Percentiles rank a stretch among this genome's conserved stretches.
phyloP scores from a whole-genome alignment of 2,329 filamentous ascomycete species.

The Clarireedia homoeocarpa region DNA sequence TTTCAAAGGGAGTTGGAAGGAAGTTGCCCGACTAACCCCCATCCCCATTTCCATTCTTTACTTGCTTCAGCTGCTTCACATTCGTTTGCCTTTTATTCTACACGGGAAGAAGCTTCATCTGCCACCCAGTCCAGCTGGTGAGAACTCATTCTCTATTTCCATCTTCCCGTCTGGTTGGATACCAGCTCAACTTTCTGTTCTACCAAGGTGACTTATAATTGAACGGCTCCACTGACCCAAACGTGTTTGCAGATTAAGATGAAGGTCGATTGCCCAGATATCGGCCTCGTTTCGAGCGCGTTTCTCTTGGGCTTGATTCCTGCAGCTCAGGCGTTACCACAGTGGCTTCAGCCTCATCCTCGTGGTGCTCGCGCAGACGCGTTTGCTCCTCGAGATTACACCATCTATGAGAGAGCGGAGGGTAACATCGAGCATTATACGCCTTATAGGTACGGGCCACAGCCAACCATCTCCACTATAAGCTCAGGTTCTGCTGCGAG shows the following conservation, averaged over 20 bases:
- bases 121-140: no score
- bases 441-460: conserved; percentile 23
- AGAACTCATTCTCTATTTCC: no score
- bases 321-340: conserved; percentile 16
- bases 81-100: conserved; percentile 9
- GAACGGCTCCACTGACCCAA: background rate
- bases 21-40: background rate
- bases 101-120: no score
- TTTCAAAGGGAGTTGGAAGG: background rate
- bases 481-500: conserved; percentile 1
- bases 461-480: conserved; percentile 17
- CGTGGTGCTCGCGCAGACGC: conserved; percentile 11
- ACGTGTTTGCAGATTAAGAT: conserved; percentile 19
- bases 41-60: conserved; percentile 13
- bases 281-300: conserved; percentile 14
- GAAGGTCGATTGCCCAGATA: conserved; percentile 14
- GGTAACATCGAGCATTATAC: conserved; percentile 20
- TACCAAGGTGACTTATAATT: no score
- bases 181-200: no score
- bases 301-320: conserved; percentile 18
- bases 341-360: conserved; percentile 19
- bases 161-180: no score
- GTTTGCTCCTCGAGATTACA: conserved; percentile 20
- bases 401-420: conserved; percentile 17
- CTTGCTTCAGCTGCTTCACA: conserved; percentile 12